phyloP scores from a whole-genome alignment of 2,329 filamentous ascomycete species.

The Didymella segeticola region DNA sequence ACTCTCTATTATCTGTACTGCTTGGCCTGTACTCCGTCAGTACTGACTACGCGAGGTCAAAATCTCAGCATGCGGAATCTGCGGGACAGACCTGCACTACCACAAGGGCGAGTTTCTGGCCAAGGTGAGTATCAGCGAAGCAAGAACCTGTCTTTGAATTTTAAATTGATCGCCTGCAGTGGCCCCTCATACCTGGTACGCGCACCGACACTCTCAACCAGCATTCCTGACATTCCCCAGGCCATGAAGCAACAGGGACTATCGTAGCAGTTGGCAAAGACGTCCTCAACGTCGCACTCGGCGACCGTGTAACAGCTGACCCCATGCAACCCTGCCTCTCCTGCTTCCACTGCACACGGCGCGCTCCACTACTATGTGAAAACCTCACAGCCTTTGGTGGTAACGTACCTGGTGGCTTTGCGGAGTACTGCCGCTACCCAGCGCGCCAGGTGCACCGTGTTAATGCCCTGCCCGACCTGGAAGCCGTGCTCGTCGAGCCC shows the following conservation, averaged over 20 bases:
- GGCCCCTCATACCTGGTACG: slow-evolving; percentile 32
- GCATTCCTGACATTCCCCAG: slow-evolving; percentile 31
- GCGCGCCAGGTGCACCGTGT: slow-evolving; percentile 69
- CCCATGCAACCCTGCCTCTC: slow-evolving; percentile 72
- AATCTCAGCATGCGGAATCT: slow-evolving; percentile 34
- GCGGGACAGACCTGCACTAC: slow-evolving; percentile 35
- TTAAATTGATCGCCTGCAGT: slow-evolving; percentile 15
- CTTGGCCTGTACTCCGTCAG: no score
- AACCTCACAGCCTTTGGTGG: slow-evolving; percentile 72
- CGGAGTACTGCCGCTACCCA: slow-evolving; percentile 69
- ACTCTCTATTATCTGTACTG: no score
- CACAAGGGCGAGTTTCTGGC: slow-evolving; percentile 37
- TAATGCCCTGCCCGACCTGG: slow-evolving; percentile 69
- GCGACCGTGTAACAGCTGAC: slow-evolving; percentile 67
- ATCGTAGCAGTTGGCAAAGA: slow-evolving; percentile 65
- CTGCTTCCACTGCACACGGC: slow-evolving; percentile 76
- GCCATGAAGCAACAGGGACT: slow-evolving; percentile 72
- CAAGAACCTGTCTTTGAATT: neutral
- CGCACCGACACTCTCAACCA: neutral
- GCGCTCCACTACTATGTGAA: slow-evolving; percentile 72
- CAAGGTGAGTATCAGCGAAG: slow-evolving; percentile 15
- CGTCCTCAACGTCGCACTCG: slow-evolving; percentile 66
- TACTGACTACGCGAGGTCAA: slow-evolving; percentile 25
- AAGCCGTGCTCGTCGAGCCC: slow-evolving; percentile 73
- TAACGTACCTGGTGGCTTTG: slow-evolving; percentile 74